Percentiles rank a stretch among this genome's conserved stretches.
Conservation (phyloP, 73 alveolate species). For the Paramecium primaurelia region DNA sequence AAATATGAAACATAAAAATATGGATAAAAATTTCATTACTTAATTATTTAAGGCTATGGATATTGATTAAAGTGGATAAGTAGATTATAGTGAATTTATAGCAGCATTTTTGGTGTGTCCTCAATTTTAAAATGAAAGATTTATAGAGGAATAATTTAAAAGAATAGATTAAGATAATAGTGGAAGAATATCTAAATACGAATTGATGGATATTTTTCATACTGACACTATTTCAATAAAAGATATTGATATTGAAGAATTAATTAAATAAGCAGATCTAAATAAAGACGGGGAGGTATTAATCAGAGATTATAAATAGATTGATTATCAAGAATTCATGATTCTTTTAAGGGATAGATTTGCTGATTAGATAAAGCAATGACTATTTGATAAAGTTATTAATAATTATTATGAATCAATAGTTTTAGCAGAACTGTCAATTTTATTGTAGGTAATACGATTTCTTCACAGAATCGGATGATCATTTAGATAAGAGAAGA, state of each 20-base stretch:
- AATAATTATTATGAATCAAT: not conserved
- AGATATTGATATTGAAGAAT: slow-evolving; percentile 44
- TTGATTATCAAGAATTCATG: slow-evolving; percentile 39
- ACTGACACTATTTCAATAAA: slow-evolving; percentile 32
- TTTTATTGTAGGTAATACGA: not conserved
- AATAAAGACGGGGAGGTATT: slow-evolving; percentile 65
- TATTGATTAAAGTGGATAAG: slow-evolving; percentile 46
- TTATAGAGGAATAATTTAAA: slow-evolving; percentile 56
- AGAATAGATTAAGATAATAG: slow-evolving; percentile 55
- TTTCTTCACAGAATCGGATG: not conserved
- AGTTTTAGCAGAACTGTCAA: not conserved
- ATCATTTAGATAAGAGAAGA: not conserved
- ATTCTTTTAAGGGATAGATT: not conserved
- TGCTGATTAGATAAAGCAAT: not conserved
- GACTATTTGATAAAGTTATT: slow-evolving; percentile 5
- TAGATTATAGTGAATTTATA: slow-evolving; percentile 49
- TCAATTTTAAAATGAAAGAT: slow-evolving; percentile 13
- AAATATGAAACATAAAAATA: slow-evolving; percentile 29
- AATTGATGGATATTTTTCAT: slow-evolving; percentile 45
- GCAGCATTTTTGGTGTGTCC: slow-evolving; percentile 39
- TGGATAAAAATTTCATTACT: slow-evolving; percentile 51
- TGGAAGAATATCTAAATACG: slow-evolving; percentile 49
- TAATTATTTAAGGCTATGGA: slow-evolving; percentile 43
- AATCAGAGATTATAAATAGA: not conserved
- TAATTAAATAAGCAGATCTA: slow-evolving; percentile 53